Conservation (phyloP, 2,329 filamentous ascomycete species). For the Neoscytalidium dimidiatum region DNA sequence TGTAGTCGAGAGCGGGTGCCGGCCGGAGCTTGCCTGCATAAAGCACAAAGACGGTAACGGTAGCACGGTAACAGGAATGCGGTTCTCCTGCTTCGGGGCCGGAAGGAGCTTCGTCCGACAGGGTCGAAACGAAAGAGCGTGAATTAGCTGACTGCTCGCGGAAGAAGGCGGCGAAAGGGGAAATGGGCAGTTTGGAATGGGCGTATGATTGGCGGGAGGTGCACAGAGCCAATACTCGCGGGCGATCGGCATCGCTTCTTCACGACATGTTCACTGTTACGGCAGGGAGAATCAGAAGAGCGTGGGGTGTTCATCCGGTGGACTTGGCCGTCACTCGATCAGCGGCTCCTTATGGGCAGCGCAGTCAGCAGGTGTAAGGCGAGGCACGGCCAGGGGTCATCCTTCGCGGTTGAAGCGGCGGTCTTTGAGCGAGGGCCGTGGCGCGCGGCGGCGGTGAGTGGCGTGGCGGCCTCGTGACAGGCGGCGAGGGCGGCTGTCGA, state of each 20-base stretch:
- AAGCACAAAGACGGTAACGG: background rate
- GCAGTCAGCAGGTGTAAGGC: conserved; percentile 11
- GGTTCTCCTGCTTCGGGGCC: background rate
- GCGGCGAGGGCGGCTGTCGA: background rate
- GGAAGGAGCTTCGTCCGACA: background rate
- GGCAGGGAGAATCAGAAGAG: conserved; percentile 10
- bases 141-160: background rate
- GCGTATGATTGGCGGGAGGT: background rate
- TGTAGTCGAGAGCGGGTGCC: background rate
- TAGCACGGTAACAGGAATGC: background rate
- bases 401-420: background rate
- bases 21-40: conserved; percentile 1
- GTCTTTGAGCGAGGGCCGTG: background rate
- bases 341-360: conserved; percentile 6
- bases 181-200: background rate
- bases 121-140: background rate
- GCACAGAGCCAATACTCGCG: conserved; percentile 10
- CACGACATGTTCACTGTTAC: background rate
- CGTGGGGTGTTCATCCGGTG: background rate
- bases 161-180: background rate
- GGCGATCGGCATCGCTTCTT: background rate
- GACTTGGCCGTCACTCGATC: background rate
- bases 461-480: conserved; percentile 14
- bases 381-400: conserved; percentile 20
- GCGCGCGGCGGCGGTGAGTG: conserved; percentile 9